Percentiles rank a stretch among this genome's conserved stretches.
phyloP scores from a whole-genome alignment of 1,284 basidiomycete species.

The Quambalaria eucalypti region DNA sequence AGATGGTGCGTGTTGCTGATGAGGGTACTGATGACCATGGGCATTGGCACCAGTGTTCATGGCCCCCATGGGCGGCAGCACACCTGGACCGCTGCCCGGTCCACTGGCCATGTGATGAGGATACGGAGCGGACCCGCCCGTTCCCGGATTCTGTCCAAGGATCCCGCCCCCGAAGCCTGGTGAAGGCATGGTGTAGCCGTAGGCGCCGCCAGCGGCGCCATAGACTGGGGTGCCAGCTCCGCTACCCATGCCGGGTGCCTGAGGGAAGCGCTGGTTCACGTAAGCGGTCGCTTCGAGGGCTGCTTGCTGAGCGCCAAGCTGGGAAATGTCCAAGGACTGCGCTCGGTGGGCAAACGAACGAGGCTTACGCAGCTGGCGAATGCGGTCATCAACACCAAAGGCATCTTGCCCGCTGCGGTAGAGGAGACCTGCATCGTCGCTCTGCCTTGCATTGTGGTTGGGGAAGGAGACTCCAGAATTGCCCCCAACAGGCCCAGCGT shows the following conservation, averaged over 20 bases:
- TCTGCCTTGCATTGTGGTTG: slow-evolving; percentile 14
- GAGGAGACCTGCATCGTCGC: slow-evolving; percentile 24
- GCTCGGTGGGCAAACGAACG: slow-evolving; percentile 35
- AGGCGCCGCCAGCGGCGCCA: background rate
- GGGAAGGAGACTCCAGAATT: slow-evolving; percentile 6
- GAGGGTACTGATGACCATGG: slow-evolving; percentile 6
- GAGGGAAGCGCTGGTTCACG: background rate
- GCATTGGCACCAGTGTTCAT: background rate
- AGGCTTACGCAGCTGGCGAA: slow-evolving; percentile 29
- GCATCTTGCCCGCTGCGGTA: slow-evolving; percentile 13
- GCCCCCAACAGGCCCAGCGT: background rate
- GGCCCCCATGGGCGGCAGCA: too few relatives aligned
- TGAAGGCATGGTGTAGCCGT: slow-evolving; percentile 6
- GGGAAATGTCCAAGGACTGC: slow-evolving; percentile 37
- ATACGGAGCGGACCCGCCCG: too few relatives aligned
- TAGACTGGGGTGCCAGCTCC: background rate
- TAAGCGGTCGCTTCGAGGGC: slow-evolving; percentile 6
- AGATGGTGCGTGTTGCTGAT: slow-evolving; percentile 15
- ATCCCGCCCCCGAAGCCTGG: too few relatives aligned
- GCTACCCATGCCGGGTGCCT: background rate
- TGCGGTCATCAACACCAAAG: slow-evolving; percentile 27
- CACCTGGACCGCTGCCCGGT: too few relatives aligned
- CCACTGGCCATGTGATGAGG: slow-evolving; percentile 11
- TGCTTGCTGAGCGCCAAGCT: slow-evolving; percentile 28
- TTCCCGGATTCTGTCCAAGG: too few relatives aligned